Percentiles rank a stretch among this genome's conserved stretches.
These are phyloP conservation scores for Alliaria petiolata DNA, from an alignment of 345 rosid genomes.

Conservation along the genomic window DNA sequence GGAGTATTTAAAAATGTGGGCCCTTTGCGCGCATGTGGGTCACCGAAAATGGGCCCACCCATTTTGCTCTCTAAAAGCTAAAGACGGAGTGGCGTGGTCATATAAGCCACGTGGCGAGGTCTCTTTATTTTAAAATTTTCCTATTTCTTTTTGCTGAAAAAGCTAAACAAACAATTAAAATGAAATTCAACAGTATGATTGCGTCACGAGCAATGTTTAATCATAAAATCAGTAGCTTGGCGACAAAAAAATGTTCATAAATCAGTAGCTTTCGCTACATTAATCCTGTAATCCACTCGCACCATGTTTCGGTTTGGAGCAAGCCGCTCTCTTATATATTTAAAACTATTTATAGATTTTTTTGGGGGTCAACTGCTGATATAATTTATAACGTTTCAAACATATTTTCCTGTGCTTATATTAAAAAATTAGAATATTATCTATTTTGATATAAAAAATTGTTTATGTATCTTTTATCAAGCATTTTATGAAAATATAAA, in stretches of 20 bases:
- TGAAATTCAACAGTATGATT: slow-evolving; percentile 24
- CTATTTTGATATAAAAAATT: no score
- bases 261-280: background rate
- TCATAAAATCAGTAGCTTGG: slow-evolving; percentile 5
- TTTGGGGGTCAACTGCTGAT: background rate
- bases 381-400: background rate
- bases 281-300: background rate
- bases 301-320: no score
- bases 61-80: background rate
- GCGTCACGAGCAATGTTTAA: slow-evolving; percentile 34
- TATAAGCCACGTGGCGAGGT: slow-evolving; percentile 23
- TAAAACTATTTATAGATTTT: background rate
- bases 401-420: background rate
- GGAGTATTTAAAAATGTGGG: background rate
- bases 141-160: slow-evolving; percentile 4
- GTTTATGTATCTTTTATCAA: no score
- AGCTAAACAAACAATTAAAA: background rate
- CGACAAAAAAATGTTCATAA: background rate
- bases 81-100: slow-evolving; percentile 25
- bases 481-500: background rate
- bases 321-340: background rate
- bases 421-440: no score
- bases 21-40: slow-evolving; percentile 22
- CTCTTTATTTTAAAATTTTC: background rate
- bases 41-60: background rate